Evolutionary conservation across 768 basidiomycete species (phyloP), one percentile per base, ranked within the genome.

Genomic region (Rhodotorula kratochvilovae): DNA sequence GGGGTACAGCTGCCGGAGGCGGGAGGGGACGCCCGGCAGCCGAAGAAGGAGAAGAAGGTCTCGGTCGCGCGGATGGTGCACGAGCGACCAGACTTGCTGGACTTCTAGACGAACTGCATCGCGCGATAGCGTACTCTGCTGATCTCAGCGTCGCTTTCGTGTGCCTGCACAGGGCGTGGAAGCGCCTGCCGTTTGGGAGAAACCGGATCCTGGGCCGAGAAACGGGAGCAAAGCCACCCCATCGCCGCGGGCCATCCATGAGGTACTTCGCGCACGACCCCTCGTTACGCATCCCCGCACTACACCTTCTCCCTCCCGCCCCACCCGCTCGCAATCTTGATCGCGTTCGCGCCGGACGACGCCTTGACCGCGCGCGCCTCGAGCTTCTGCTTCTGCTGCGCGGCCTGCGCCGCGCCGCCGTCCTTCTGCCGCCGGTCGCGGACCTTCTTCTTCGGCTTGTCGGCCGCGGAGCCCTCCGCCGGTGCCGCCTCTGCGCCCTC

Each of bases 271-370:
- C 13, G 39, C 39, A 39, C 39, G 13, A 13, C 39, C 13, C 39
- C 39, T 39, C 8, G 39, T 39, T 39, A 13, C 39, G 39, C 39
- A 39, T 39, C 39, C n/a, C n/a, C n/a, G 39, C 13, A 12, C 51
- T 53, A 53, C 51, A 27, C 51, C 42, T 54, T 54, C n/a, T 53
- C 59, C 60, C 23, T 54, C 57, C 63, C 67, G 16, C 70, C 70
- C 70, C 70, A 71, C 42, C 70, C 70, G 17, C 39, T 45, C 56
- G 70, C 70, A 21, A 71, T 51, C 51, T 71, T 67, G 61, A 68
- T 72, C 53, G 71, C 63, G 39, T 72, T 72, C 33, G 71, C 66
- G 0, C 71, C 71, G 0, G 51, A 42, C 21, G 46, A 65, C 15
- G 71, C 67, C 63, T 68, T 72, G 35, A 33, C 33, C 6, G 53